Percentiles rank a stretch among this genome's conserved stretches.
These are phyloP conservation scores for Cucurbita maxima DNA, from an alignment of 306 rosid genomes.

Conservation along the genomic window DNA sequence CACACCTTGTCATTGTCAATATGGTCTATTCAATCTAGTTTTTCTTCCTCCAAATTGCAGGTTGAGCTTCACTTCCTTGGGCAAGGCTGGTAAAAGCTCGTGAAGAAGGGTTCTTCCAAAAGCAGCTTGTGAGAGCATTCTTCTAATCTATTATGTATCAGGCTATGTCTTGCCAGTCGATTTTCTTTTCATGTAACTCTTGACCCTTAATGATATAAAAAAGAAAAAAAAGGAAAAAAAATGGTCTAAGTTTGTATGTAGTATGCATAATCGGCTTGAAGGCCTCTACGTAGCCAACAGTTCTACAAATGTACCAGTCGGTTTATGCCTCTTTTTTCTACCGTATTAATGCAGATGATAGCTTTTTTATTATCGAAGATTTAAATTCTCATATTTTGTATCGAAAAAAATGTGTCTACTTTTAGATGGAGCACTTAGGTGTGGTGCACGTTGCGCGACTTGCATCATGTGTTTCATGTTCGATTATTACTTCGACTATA, in stretches of 20 bases:
- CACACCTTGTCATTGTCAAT: not conserved
- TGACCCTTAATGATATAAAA: not conserved
- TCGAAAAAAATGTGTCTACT: too few species aligned
- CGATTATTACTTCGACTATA: not conserved
- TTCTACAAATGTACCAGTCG: not conserved
- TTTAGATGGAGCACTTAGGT: not conserved
- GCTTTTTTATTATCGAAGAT: not conserved
- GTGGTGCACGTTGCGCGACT: not conserved
- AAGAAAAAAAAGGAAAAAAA: not conserved
- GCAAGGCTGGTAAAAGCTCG: slow-evolving; percentile 53
- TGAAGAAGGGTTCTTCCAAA: slow-evolving; percentile 7
- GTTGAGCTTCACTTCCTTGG: slow-evolving; percentile 74
- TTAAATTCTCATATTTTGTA: too few species aligned
- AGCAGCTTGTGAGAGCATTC: not conserved
- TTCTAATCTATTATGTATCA: not conserved
- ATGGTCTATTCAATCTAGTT: not conserved
- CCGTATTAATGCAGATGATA: not conserved
- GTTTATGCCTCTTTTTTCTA: not conserved
- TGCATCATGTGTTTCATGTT: not conserved
- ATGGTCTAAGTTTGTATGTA: not conserved
- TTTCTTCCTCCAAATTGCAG: slow-evolving; percentile 25
- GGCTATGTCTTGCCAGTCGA: not conserved
- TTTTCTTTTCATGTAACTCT: not conserved
- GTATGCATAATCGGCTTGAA: not conserved
- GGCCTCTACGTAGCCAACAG: not conserved